Evolutionary conservation across 129 eudicot genomes (phyloP).

Genomic region (Oenanthe sinensis): DNA sequence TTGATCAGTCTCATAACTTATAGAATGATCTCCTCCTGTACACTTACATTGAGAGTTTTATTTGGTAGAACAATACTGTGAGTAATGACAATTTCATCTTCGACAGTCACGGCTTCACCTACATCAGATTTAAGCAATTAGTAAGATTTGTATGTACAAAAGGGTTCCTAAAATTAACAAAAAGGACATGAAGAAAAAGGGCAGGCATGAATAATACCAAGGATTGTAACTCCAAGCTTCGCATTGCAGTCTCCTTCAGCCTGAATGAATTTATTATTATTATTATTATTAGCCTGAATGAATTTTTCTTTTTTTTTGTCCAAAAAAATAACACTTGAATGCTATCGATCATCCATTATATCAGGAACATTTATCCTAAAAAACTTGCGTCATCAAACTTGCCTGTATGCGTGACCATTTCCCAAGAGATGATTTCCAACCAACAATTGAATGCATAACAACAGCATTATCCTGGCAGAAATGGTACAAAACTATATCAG

Average conservation of each 20-base stretch:
- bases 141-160: background rate
- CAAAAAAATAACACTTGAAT: background rate
- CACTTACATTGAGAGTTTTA: constrained; percentile 75
- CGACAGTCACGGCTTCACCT: constrained; percentile 91
- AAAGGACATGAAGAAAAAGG: background rate
- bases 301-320: constrained; percentile 2
- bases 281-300: constrained; percentile 33
- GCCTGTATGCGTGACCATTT: constrained; percentile 97
- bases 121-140: constrained; percentile 16
- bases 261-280: too few species aligned
- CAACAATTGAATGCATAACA: constrained; percentile 73
- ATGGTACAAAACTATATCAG: background rate
- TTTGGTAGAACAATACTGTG: constrained; percentile 90
- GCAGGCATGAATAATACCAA: constrained; percentile 38
- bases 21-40: constrained; percentile 83
- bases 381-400: constrained; percentile 1
- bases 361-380: background rate
- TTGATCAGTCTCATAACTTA: constrained; percentile 13
- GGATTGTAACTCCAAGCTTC: constrained; percentile 85
- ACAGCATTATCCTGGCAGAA: constrained; percentile 76
- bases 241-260: constrained; percentile 59
- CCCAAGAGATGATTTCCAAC: constrained; percentile 90
- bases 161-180: background rate
- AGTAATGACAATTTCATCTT: constrained; percentile 88
- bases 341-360: background rate